A percentile compares a stretch with the other conserved stretches of the same genome.
Evolutionary conservation across 2,329 filamentous ascomycete species (phyloP).

Genomic region (Phialocephala sp.): DNA sequence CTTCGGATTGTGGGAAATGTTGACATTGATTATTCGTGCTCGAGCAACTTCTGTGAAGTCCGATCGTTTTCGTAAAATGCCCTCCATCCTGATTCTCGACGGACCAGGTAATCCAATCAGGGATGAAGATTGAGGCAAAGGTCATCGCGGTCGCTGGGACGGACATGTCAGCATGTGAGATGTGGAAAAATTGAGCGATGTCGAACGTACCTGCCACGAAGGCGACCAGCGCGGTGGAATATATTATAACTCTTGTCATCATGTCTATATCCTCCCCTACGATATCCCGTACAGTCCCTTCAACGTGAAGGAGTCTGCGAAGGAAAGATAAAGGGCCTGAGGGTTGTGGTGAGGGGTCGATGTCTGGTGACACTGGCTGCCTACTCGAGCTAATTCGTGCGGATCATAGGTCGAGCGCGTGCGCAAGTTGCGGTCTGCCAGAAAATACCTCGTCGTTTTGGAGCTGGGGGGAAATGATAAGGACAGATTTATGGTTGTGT

Average conservation of each 20-base stretch:
- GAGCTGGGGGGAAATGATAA: conserved; percentile 14
- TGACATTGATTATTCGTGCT: conserved; percentile 62
- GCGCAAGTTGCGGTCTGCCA: conserved; percentile 24
- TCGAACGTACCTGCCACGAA: conserved; percentile 50
- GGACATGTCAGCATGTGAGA: conserved; percentile 14
- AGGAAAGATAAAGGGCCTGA: not conserved
- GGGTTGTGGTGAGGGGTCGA: conserved; percentile 9
- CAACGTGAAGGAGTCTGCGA: conserved; percentile 14
- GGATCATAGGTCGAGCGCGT: not conserved
- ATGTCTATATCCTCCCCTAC: conserved; percentile 24
- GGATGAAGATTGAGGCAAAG: conserved; percentile 69
- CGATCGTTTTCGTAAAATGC: conserved; percentile 69
- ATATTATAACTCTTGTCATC: conserved; percentile 53
- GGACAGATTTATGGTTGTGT: conserved; percentile 8
- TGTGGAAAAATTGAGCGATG: conserved; percentile 28
- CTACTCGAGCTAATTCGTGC: conserved; percentile 10
- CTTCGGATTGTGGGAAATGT: conserved; percentile 69
- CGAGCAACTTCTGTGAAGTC: conserved; percentile 82
- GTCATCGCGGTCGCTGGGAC: conserved; percentile 78
- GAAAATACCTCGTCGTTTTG: not conserved
- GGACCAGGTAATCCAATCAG: conserved; percentile 73
- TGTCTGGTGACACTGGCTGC: conserved; percentile 15
- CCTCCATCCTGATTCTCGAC: conserved; percentile 54
- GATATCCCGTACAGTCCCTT: conserved; percentile 16
- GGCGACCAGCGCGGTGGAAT: conserved; percentile 48